Conservation (phyloP, 768 basidiomycete species). For the Phanerochaete carnosa region DNA sequence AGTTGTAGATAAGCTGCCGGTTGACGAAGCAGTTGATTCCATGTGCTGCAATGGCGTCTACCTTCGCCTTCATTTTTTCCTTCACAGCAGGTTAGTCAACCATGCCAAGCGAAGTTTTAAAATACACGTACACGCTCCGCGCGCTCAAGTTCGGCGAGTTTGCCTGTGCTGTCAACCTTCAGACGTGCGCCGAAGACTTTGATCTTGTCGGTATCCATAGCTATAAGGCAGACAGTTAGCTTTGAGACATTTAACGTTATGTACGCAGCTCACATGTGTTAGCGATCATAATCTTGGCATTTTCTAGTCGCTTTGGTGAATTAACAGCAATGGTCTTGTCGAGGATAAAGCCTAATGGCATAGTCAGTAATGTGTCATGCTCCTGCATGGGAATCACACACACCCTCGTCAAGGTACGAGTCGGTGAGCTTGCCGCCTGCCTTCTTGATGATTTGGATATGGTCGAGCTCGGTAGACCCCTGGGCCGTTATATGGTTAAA, state of each 20-base stretch:
- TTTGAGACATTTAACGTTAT: neutral
- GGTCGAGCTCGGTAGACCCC: constrained; percentile 96
- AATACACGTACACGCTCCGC: constrained; percentile 70
- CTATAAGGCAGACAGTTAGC: constrained; percentile 34
- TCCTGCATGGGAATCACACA: constrained; percentile 5
- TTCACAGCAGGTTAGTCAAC: constrained; percentile 26
- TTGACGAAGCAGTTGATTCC: constrained; percentile 98
- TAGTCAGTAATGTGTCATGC: neutral
- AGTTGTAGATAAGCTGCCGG: constrained; percentile 98
- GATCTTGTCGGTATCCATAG: constrained; percentile 99
- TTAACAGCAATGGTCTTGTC: constrained; percentile 94
- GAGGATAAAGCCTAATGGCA: constrained; percentile 81
- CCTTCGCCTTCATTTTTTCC: constrained; percentile 99
- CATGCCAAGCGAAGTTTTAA: neutral
- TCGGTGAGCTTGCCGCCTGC: constrained; percentile 98
- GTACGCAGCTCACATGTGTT: constrained; percentile 78
- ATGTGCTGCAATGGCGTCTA: constrained; percentile 88
- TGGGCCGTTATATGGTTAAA: constrained; percentile 24
- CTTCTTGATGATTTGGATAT: constrained; percentile 99
- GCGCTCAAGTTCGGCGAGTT: constrained; percentile 96
- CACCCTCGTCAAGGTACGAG: constrained; percentile 96
- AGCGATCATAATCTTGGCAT: constrained; percentile 93
- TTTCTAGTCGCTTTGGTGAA: constrained; percentile 92
- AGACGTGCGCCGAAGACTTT: constrained; percentile 97
- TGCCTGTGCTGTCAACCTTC: constrained; percentile 93